These are phyloP conservation scores for Poronia punctata DNA, from an alignment of 495 filamentous ascomycete genomes.

Conservation along the genomic window DNA sequence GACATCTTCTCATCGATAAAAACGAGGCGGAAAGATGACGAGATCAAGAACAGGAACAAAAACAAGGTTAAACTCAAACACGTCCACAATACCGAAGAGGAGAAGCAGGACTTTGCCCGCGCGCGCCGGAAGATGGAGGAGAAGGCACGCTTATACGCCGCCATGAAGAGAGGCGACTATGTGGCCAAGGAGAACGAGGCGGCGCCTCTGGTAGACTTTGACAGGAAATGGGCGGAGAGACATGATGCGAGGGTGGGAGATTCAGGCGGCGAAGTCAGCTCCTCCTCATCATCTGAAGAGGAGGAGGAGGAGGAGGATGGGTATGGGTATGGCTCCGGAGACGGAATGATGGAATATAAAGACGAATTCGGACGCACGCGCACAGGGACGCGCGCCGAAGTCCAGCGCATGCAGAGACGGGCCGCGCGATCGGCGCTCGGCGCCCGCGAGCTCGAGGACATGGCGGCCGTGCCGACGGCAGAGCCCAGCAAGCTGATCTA, in stretches of 20 bases:
- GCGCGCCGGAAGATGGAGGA: conserved; percentile 75
- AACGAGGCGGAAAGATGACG: conserved; percentile 57
- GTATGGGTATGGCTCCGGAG: conserved; percentile 18
- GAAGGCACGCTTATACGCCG: conserved; percentile 77
- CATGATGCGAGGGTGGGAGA: conserved; percentile 30
- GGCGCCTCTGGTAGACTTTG: conserved; percentile 77
- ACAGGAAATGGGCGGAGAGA: conserved; percentile 82
- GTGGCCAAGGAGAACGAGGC: conserved; percentile 47
- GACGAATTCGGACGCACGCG: conserved; percentile 86
- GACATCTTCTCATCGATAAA: conserved; percentile 60
- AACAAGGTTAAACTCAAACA: conserved; percentile 36
- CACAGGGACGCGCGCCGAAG: conserved; percentile 56
- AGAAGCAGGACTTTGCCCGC: conserved; percentile 41
- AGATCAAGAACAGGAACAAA: conserved; percentile 11
- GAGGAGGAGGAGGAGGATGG: conserved; percentile 32
- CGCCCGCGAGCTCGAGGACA: conserved; percentile 38
- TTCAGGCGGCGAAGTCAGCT: conserved; percentile 37
- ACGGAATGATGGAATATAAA: conserved; percentile 68
- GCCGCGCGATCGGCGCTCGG: conserved; percentile 36
- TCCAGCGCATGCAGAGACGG: conserved; percentile 45
- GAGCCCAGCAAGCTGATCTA: conserved; percentile 66
- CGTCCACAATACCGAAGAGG: conserved; percentile 38
- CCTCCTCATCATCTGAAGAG: conserved; percentile 14
- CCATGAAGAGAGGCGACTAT: conserved; percentile 71
- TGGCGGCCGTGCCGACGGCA: conserved; percentile 47